These are phyloP conservation scores for Neonectria neomacrospora DNA, from an alignment of 2,329 filamentous ascomycete species.

Conservation along the genomic window DNA sequence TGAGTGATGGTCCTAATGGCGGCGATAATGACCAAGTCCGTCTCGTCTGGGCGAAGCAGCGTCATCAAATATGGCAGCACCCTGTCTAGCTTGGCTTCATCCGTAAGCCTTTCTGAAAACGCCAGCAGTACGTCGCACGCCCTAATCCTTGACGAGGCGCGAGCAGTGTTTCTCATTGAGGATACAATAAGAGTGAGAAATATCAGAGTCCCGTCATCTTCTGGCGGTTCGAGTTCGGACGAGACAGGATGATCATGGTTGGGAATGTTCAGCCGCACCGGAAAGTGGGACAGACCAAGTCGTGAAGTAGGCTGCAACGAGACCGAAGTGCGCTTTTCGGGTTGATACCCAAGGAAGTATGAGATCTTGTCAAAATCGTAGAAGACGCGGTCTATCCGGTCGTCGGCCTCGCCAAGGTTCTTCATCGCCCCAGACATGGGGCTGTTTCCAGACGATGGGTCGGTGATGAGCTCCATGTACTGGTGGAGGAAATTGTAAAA, in stretches of 20 bases:
- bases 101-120: constrained; percentile 89
- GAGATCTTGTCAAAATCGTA: constrained; percentile 98
- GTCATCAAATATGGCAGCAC: constrained; percentile 90
- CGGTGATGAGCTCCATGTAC: constrained; percentile 96
- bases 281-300: constrained; percentile 73
- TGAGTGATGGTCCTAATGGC: constrained; percentile 90
- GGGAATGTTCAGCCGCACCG: constrained; percentile 86
- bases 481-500: constrained; percentile 98
- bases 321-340: constrained; percentile 55
- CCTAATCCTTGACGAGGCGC: constrained; percentile 85
- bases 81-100: constrained; percentile 94
- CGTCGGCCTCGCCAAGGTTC: constrained; percentile 88
- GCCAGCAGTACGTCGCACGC: constrained; percentile 93
- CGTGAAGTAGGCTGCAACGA: constrained; percentile 48
- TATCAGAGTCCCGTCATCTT: constrained; percentile 91
- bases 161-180: constrained; percentile 87
- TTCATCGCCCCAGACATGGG: constrained; percentile 72
- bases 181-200: constrained; percentile 91
- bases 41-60: constrained; percentile 78
- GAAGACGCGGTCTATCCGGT: constrained; percentile 92
- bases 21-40: constrained; percentile 85
- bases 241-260: constrained; percentile 80
- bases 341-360: constrained; percentile 85
- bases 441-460: constrained; percentile 83
- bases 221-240: constrained; percentile 67